A percentile compares a stretch with the other conserved stretches of the same genome.
phyloP scores from a whole-genome alignment of 805 yeast genomes.

The Teunomyces pallodes region DNA sequence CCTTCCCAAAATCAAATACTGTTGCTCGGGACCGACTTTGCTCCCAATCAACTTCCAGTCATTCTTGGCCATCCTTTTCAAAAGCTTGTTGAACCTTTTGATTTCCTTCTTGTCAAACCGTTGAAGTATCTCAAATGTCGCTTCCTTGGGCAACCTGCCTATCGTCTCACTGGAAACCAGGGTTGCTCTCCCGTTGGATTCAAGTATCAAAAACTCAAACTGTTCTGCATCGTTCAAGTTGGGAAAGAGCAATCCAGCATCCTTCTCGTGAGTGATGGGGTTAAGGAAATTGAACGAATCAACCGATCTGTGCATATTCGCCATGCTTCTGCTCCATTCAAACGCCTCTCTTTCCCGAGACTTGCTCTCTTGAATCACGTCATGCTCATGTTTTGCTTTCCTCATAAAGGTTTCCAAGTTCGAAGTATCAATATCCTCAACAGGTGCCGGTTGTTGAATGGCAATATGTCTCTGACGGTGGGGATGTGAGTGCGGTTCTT shows the following conservation, averaged over 20 bases:
- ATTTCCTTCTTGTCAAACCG: constrained; percentile 35
- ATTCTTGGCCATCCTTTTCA: constrained; percentile 42
- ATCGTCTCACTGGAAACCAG: constrained; percentile 38
- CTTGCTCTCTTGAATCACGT: constrained; percentile 38
- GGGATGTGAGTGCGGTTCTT: not conserved
- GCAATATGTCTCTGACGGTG: not conserved
- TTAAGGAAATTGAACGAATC: constrained; percentile 44
- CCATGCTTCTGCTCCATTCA: constrained; percentile 47
- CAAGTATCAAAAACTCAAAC: constrained; percentile 28
- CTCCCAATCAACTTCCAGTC: constrained; percentile 60
- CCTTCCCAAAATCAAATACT: constrained; percentile 10
- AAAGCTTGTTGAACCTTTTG: constrained; percentile 27
- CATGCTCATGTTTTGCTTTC: constrained; percentile 41
- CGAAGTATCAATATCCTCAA: not conserved
- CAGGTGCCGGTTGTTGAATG: not conserved
- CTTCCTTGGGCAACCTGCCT: constrained; percentile 37
- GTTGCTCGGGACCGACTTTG: constrained; percentile 20
- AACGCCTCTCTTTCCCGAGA: constrained; percentile 51
- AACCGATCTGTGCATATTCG: constrained; percentile 36
- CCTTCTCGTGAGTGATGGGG: constrained; percentile 26
- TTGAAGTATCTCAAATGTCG: constrained; percentile 39
- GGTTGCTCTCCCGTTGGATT: constrained; percentile 34
- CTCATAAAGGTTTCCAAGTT: constrained; percentile 41
- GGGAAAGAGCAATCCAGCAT: constrained; percentile 7
- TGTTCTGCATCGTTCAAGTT: not conserved